Percentiles rank a stretch among this genome's conserved stretches.
These are phyloP conservation scores for Monilinia aucupariae DNA, from an alignment of 2,329 filamentous ascomycete species.

Conservation along the genomic window DNA sequence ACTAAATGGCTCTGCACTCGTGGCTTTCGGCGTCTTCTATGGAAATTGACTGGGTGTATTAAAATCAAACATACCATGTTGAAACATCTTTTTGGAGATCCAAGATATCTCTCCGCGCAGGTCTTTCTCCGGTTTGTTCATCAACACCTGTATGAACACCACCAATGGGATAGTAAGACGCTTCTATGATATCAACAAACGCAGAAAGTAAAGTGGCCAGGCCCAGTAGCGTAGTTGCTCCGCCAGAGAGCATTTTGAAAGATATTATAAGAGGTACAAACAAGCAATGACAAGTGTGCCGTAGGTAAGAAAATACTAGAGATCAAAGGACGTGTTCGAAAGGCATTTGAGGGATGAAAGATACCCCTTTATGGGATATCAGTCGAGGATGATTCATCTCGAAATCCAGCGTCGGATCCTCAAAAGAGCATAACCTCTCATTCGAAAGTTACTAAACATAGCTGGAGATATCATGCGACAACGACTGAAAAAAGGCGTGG, in stretches of 20 bases:
- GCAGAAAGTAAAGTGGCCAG: not conserved
- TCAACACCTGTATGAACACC: conserved; percentile 20
- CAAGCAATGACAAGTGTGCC: not conserved
- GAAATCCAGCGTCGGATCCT: not conserved
- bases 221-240: not conserved
- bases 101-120: conserved; percentile 17
- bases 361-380: not conserved
- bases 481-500: not conserved
- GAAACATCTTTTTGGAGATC: conserved; percentile 18
- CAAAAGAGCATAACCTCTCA: not conserved
- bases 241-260: not conserved
- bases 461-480: not conserved
- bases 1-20: not conserved
- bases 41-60: not conserved
- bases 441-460: not conserved
- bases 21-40: not conserved
- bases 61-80: conserved; percentile 10
- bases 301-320: not conserved
- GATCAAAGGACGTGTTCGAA: not conserved
- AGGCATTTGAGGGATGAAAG: not conserved
- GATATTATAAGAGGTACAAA: not conserved
- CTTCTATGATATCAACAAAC: not conserved
- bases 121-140: conserved; percentile 13
- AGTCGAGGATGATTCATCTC: not conserved
- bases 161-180: conserved; percentile 12